These are phyloP conservation scores for Agaricus blazei DNA, from an alignment of 768 basidiomycete species.

Conservation along the genomic window DNA sequence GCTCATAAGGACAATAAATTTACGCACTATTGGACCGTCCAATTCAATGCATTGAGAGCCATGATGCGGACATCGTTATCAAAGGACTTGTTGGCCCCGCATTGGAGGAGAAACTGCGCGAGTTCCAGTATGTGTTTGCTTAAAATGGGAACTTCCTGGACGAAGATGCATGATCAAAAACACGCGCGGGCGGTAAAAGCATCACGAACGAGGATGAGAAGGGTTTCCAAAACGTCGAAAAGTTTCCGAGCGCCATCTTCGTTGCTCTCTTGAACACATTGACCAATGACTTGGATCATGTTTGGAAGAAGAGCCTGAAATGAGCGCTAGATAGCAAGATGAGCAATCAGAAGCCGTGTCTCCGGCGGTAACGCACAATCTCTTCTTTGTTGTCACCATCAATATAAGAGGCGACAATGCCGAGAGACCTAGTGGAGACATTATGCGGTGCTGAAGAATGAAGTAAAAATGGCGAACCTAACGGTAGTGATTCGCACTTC, in stretches of 20 bases:
- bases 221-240: constrained; percentile 94
- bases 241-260: constrained; percentile 81
- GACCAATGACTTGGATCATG: constrained; percentile 87
- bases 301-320: constrained; percentile 84
- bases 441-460: constrained; percentile 7
- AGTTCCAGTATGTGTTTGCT: constrained; percentile 84
- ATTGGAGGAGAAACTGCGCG: constrained; percentile 81
- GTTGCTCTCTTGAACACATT: constrained; percentile 73
- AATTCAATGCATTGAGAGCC: constrained; percentile 88
- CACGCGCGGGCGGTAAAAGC: background rate
- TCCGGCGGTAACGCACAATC: constrained; percentile 49
- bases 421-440: constrained; percentile 56
- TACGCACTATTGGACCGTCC: constrained; percentile 92
- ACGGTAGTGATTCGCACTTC: constrained; percentile 91
- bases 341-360: background rate
- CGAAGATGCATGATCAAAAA: constrained; percentile 9
- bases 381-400: constrained; percentile 83
- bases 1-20: background rate
- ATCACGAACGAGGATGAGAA: constrained; percentile 76
- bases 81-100: constrained; percentile 72
- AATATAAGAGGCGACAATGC: constrained; percentile 90
- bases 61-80: constrained; percentile 83
- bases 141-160: constrained; percentile 89
- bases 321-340: constrained; percentile 48
- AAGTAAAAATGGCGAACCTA: constrained; percentile 37